Percentiles rank a stretch among this genome's conserved stretches.
phyloP scores from a whole-genome alignment of 306 rosid genomes.

The Citrullus amarus region DNA sequence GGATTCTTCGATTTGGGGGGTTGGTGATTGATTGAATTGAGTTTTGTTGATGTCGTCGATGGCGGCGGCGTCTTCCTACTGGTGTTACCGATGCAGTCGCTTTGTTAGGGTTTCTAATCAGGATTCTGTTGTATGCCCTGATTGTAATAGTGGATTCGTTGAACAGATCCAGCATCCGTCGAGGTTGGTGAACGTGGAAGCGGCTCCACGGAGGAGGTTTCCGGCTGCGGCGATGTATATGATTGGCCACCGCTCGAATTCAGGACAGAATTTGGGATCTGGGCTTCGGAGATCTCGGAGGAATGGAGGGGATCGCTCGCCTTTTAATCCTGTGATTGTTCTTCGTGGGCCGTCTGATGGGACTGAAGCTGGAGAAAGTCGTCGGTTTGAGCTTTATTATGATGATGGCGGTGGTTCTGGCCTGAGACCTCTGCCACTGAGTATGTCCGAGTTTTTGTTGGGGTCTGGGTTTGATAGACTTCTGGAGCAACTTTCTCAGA shows the following conservation, averaged over 20 bases:
- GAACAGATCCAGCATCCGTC: conserved; percentile 41
- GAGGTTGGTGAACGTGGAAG: conserved; percentile 16
- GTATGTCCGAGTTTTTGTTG: conserved; percentile 69
- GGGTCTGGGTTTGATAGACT: conserved; percentile 80
- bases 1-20: background rate
- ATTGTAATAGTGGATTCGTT: conserved; percentile 51
- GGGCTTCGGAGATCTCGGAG: conserved; percentile 31
- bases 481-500: conserved; percentile 60
- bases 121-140: conserved; percentile 38
- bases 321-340: conserved; percentile 67
- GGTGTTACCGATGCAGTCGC: conserved; percentile 77
- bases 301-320: conserved; percentile 48
- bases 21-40: background rate
- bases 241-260: conserved; percentile 33
- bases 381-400: conserved; percentile 60
- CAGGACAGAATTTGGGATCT: conserved; percentile 27
- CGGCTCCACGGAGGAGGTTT: conserved; percentile 30
- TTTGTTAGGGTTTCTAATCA: conserved; percentile 32
- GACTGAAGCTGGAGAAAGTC: conserved; percentile 24
- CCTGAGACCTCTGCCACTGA: conserved; percentile 58
- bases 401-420: conserved; percentile 72
- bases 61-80: conserved; percentile 36
- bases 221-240: conserved; percentile 52
- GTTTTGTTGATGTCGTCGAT: conserved; percentile 31
- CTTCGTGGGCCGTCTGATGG: conserved; percentile 35